Conservation (phyloP, 345 rosid genomes). For the Nasturtium officinale region DNA sequence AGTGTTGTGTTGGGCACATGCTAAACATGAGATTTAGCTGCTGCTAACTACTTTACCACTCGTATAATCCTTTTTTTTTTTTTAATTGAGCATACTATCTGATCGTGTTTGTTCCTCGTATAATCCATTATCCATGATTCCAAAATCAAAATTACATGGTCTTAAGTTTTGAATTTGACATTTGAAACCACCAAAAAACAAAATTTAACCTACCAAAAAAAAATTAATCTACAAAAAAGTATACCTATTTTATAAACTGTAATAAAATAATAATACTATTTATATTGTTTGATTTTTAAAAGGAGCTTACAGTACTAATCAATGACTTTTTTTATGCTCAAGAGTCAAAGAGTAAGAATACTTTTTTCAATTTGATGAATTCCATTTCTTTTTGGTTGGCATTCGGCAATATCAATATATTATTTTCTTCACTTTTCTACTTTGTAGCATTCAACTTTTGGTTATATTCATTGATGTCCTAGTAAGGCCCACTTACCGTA, state of each 20-base stretch:
- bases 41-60: constrained; percentile 21
- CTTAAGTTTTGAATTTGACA: background rate
- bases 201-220: background rate
- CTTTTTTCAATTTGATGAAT: background rate
- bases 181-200: background rate
- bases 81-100: background rate
- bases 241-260: background rate
- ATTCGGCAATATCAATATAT: background rate
- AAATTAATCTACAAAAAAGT: background rate
- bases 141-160: background rate
- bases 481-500: background rate
- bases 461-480: background rate
- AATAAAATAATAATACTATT: too few species aligned
- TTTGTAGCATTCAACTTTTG: background rate
- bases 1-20: constrained; percentile 29
- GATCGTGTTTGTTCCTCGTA: background rate
- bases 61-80: background rate
- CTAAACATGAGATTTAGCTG: constrained; percentile 26
- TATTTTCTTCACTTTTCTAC: background rate
- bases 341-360: background rate
- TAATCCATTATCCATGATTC: background rate
- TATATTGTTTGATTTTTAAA: too few species aligned
- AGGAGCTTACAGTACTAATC: background rate
- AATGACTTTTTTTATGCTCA: background rate
- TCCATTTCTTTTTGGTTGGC: background rate